Evolutionary conservation across 129 eudicot species (phyloP).

Genomic region (Tagetes patula): DNA sequence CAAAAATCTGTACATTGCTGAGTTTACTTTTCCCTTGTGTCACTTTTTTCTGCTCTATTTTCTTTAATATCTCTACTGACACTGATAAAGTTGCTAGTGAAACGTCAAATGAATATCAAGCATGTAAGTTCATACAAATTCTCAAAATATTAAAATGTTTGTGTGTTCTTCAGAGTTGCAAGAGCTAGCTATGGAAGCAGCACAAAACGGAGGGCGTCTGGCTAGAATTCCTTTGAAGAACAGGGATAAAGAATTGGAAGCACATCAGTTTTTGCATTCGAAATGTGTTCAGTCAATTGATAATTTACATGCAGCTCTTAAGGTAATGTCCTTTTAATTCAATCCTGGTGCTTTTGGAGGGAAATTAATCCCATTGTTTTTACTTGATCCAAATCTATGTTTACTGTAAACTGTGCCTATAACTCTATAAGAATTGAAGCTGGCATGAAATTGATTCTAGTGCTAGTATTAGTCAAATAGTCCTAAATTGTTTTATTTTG

Average conservation of each 20-base stretch:
- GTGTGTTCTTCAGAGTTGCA: constrained; percentile 49
- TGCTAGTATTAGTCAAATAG: not conserved
- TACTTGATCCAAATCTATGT: not conserved
- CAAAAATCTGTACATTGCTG: constrained; percentile 1
- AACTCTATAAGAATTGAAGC: too few relatives aligned
- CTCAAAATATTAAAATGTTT: not conserved
- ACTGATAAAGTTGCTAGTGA: constrained; percentile 8
- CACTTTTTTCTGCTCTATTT: not conserved
- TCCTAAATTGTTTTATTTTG: not conserved
- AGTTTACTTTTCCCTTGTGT: not conserved
- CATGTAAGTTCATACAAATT: not conserved
- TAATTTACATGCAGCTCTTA: constrained; percentile 35
- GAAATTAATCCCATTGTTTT: not conserved
- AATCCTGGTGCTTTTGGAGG: not conserved
- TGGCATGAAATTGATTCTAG: too few relatives aligned
- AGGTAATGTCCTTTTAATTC: constrained; percentile 37
- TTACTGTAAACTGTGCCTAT: not conserved
- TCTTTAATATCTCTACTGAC: not conserved
- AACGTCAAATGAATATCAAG: not conserved
- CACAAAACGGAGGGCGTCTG: constrained; percentile 62
- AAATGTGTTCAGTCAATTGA: constrained; percentile 39
- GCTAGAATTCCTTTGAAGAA: constrained; percentile 67
- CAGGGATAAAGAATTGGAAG: constrained; percentile 54
- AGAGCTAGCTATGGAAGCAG: constrained; percentile 61
- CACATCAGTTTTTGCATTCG: constrained; percentile 59